Evolutionary conservation across 495 filamentous ascomycete genomes (phyloP).

Genomic region (Pyrenopolyporus hunteri): DNA sequence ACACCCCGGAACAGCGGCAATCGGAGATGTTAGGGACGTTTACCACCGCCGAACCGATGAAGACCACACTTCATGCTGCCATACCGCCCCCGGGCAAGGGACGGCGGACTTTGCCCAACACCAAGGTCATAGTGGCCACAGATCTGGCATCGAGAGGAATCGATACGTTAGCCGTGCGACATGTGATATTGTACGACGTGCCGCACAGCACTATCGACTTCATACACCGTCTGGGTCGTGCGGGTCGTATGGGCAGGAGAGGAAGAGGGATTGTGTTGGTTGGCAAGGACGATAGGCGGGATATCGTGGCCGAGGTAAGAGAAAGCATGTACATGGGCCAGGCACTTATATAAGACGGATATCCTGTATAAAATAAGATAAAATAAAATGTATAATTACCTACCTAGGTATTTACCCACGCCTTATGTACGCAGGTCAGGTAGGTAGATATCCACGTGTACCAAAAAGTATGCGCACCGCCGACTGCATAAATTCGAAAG

Average conservation of each 20-base stretch:
- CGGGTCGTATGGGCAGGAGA: conserved; percentile 89
- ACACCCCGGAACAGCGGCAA: conserved; percentile 74
- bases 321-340: conserved; percentile 93
- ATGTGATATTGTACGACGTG: conserved; percentile 93
- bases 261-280: conserved; percentile 90
- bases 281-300: conserved; percentile 84
- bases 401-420: no score
- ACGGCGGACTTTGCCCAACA: conserved; percentile 62
- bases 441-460: not conserved
- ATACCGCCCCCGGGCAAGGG: conserved; percentile 28
- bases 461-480: not conserved
- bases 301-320: conserved; percentile 89
- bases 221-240: conserved; percentile 89
- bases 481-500: no score
- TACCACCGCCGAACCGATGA: conserved; percentile 61
- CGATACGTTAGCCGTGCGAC: conserved; percentile 89
- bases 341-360: conserved; percentile 69
- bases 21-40: conserved; percentile 77
- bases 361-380: conserved; percentile 1
- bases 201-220: conserved; percentile 97
- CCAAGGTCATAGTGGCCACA: conserved; percentile 90
- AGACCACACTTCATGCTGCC: conserved; percentile 27
- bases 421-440: no score
- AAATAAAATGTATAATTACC: not conserved
- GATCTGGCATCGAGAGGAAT: conserved; percentile 92